These are phyloP conservation scores for Cronartium ribicola DNA, from an alignment of 1,284 basidiomycete species.

Conservation along the genomic window DNA sequence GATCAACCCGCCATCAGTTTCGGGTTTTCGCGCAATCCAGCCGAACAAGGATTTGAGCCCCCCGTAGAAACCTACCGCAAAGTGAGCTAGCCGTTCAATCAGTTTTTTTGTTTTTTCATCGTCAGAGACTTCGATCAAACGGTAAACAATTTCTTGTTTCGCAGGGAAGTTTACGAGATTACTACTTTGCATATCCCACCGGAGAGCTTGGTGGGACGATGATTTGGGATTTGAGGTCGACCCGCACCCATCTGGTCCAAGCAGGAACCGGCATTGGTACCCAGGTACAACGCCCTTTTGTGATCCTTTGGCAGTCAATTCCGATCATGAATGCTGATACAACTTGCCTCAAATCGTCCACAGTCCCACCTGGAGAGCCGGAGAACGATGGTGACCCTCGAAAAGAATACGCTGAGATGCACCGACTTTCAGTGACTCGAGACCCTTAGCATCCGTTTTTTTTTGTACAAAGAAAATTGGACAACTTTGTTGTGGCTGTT, in stretches of 20 bases:
- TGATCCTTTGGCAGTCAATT: background rate
- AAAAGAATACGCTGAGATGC: background rate
- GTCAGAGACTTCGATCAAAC: background rate
- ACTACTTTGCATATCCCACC: constrained; percentile 35
- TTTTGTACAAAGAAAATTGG: too few species aligned
- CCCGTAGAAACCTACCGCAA: constrained; percentile 14
- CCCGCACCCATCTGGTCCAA: background rate
- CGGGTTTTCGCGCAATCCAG: background rate
- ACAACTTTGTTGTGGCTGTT: too few species aligned
- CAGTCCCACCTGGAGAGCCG: background rate
- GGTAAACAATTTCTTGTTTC: background rate
- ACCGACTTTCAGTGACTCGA: background rate
- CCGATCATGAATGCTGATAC: background rate
- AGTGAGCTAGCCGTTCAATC: background rate
- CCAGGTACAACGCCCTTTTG: background rate
- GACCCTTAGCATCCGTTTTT: too few species aligned
- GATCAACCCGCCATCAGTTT: constrained; percentile 25
- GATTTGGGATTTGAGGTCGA: constrained; percentile 32
- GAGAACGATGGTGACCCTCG: background rate
- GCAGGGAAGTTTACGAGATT: constrained; percentile 24
- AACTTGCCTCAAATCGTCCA: background rate
- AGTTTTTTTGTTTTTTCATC: background rate
- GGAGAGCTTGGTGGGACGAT: constrained; percentile 1
- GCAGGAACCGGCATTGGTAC: background rate
- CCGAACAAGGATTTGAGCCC: background rate